Evolutionary conservation across 768 basidiomycete genomes (phyloP), one percentile per base, ranked within the genome.

Genomic region (Leccinellum rugosiceps): DNA sequence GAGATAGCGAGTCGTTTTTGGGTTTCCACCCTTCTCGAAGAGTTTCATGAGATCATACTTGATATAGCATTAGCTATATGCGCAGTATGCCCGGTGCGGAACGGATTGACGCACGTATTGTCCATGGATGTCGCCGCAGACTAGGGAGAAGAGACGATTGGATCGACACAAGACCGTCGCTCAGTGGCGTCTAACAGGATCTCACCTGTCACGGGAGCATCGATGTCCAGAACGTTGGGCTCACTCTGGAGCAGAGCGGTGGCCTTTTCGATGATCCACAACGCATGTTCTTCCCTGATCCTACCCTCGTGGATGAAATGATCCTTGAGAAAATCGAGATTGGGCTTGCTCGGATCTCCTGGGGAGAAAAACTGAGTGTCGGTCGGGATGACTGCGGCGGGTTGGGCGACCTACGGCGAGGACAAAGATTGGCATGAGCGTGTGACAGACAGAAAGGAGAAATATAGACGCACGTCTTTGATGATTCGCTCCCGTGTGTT

Each of bases 41-140:
- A 89, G 79, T 69, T 89, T 89, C 87, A 89, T 89, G 55, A 89
- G 74, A 70, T 89, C 87, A 64, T 84, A 89, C 86, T 88, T 59
- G 23, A 65, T 52, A 58, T 38, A 35, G 26, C 21, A 55, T 65
- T 38, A 67, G 58, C 26, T 50, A 41, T 11, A 53, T 45, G 38
- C 14, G 26, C 32, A 23, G n/a, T 35, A 52, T 28, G 49, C 32
- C 56, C 35, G 19, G 46, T 3, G 21, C 6, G 31, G 47, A 35
- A 48, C 14, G n/a, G 19, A 58, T 31, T 26, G 17, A 77, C 70
- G 60, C 56, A 64, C 63, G 41, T 65, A 66, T 62, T 65, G 65
- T 1, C 68, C 61, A 61, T 61, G 61, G 25, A 65, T 62, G 26
- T 59, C 60, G n/a, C 61, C 62, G 55, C 59, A 64, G 31, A 63